Conservation (phyloP, 768 basidiomycete species). For the Lactifluus volemus region DNA sequence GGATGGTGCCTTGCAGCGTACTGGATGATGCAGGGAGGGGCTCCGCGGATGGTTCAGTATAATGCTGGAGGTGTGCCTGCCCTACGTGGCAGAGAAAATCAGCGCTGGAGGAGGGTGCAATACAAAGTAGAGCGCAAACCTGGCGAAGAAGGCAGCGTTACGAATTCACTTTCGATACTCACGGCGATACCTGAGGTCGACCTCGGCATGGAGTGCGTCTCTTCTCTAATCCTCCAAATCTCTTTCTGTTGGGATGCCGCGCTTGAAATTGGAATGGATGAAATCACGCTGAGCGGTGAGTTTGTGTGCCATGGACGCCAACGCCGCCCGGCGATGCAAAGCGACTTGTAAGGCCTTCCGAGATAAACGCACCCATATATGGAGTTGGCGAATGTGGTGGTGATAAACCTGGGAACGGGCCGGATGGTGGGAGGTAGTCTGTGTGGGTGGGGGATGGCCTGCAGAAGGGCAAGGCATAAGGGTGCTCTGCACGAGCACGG, state of each 20-base stretch:
- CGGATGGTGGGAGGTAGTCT: too few species aligned
- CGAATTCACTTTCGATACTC: conserved; percentile 89
- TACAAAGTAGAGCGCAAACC: conserved; percentile 45
- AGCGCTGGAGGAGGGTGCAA: conserved; percentile 24
- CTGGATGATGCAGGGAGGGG: conserved; percentile 54
- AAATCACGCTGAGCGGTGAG: too few species aligned
- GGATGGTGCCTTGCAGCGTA: conserved; percentile 25
- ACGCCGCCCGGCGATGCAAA: too few species aligned
- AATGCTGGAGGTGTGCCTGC: conserved; percentile 84
- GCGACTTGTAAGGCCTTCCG: too few species aligned
- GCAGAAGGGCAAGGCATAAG: too few species aligned
- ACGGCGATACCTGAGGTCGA: conserved; percentile 98
- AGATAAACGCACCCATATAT: too few species aligned
- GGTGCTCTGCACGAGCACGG: too few species aligned
- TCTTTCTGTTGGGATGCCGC: not conserved
- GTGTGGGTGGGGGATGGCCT: too few species aligned
- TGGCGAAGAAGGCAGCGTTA: conserved; percentile 86
- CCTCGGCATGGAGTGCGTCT: conserved; percentile 91
- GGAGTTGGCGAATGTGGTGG: too few species aligned
- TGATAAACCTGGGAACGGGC: too few species aligned
- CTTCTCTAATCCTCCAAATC: not conserved
- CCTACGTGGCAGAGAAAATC: conserved; percentile 37
- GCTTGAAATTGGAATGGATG: too few species aligned
- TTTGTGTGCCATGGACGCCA: too few species aligned
- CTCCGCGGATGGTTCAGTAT: conserved; percentile 69